These are phyloP conservation scores for Fusarium concolor DNA, from an alignment of 2,329 filamentous ascomycete genomes.

Conservation along the genomic window DNA sequence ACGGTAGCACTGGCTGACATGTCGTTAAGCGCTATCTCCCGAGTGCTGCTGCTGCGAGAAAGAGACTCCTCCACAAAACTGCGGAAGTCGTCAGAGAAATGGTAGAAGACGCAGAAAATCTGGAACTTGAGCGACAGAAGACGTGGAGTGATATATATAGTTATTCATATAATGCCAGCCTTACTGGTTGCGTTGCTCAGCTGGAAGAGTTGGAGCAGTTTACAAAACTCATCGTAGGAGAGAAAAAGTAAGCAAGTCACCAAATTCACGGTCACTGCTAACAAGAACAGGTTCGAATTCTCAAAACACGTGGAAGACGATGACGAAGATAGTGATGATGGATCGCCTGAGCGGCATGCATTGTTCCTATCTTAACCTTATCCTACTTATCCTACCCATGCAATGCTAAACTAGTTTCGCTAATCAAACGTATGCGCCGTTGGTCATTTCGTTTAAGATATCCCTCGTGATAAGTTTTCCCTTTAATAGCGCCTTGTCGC, in stretches of 20 bases:
- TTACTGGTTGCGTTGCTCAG: constrained; percentile 66
- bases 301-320: constrained; percentile 43
- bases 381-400: constrained; percentile 27
- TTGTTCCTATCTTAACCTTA: constrained; percentile 19
- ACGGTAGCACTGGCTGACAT: not conserved
- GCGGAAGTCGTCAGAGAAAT: constrained; percentile 58
- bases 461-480: constrained; percentile 77
- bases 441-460: constrained; percentile 78
- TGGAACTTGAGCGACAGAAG: constrained; percentile 51
- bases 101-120: constrained; percentile 33
- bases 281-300: constrained; percentile 50
- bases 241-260: constrained; percentile 56
- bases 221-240: constrained; percentile 68
- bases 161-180: constrained; percentile 64
- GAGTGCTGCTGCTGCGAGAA: constrained; percentile 64
- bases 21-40: constrained; percentile 62
- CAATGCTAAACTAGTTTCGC: constrained; percentile 22
- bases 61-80: constrained; percentile 63
- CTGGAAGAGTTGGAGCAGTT: constrained; percentile 66
- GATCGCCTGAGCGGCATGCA: constrained; percentile 28
- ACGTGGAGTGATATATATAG: constrained; percentile 69
- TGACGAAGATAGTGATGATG: constrained; percentile 38
- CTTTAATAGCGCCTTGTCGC: constrained; percentile 71
- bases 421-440: constrained; percentile 54
- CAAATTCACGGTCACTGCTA: not conserved